Evolutionary conservation across 371 early-diverging fungal genomes (phyloP).

Genomic region (Polyrhizophydium stewartii): DNA sequence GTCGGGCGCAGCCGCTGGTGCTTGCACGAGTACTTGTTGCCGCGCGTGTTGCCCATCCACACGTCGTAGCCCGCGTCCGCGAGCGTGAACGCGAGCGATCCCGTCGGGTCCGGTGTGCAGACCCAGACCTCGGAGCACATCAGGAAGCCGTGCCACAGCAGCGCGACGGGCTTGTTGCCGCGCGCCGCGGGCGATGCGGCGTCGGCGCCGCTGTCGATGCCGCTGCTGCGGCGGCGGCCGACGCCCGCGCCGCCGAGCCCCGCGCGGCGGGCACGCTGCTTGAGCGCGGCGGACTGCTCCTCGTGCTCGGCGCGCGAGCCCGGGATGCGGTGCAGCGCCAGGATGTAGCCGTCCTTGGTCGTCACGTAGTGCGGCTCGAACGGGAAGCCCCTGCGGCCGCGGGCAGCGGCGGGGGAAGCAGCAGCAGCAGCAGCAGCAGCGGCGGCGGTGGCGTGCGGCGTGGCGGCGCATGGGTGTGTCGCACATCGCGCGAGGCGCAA

Average conservation of each 20-base stretch:
- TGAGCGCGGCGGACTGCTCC: neutral
- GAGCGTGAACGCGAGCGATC: conserved; percentile 54
- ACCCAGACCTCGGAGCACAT: conserved; percentile 90
- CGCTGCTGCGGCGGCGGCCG: too few species aligned
- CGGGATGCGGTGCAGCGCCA: conserved; percentile 86
- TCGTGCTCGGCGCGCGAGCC: conserved; percentile 18
- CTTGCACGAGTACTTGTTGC: conserved; percentile 92
- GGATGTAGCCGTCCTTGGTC: conserved; percentile 83
- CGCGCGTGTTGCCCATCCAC: conserved; percentile 95
- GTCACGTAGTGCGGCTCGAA: conserved; percentile 80
- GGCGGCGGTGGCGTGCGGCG: too few species aligned
- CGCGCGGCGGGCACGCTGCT: conserved; percentile 8
- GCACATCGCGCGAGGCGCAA: too few species aligned
- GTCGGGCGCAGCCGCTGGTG: conserved; percentile 65
- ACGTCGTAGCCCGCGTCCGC: conserved; percentile 84
- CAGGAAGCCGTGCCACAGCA: conserved; percentile 92
- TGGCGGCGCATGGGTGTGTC: too few species aligned
- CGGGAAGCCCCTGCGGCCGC: conserved; percentile 73
- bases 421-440: too few species aligned
- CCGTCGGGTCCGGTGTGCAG: conserved; percentile 60
- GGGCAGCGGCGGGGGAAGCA: too few species aligned
- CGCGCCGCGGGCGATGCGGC: neutral
- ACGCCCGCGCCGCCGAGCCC: neutral
- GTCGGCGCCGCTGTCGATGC: neutral
- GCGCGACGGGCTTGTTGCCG: conserved; percentile 70